phyloP scores from a whole-genome alignment of 495 filamentous ascomycete genomes.

The Aspergillus sparsus region DNA sequence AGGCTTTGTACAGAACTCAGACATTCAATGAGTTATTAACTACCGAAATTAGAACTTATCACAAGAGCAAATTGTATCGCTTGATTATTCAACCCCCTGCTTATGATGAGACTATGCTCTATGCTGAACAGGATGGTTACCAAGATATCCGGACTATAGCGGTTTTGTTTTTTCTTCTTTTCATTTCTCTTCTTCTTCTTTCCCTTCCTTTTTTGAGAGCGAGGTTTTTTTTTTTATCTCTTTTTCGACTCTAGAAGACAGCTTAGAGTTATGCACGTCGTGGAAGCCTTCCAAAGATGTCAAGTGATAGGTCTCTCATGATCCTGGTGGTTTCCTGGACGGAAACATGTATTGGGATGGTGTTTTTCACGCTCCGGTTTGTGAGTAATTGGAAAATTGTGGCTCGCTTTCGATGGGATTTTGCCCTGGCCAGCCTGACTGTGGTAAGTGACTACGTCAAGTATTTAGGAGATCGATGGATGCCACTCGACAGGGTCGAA shows the following conservation, averaged over 20 bases:
- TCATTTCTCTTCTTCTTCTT: background rate
- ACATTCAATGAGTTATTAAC: background rate
- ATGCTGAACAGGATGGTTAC: background rate
- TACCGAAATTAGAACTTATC: background rate
- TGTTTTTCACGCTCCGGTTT: slow-evolving; percentile 22
- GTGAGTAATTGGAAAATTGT: slow-evolving; percentile 25
- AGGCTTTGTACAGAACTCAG: background rate
- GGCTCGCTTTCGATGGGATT: slow-evolving; percentile 25
- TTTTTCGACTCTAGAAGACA: background rate
- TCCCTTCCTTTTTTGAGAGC: background rate
- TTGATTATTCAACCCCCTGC: background rate
- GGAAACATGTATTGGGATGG: slow-evolving; percentile 21
- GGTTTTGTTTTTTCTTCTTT: background rate
- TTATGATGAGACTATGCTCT: background rate
- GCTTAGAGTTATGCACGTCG: background rate
- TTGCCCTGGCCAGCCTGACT: slow-evolving; percentile 19
- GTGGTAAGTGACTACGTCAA: slow-evolving; percentile 6
- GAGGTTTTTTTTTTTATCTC: background rate
- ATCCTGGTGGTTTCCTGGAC: slow-evolving; percentile 24
- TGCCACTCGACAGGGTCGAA: too few relatives aligned
- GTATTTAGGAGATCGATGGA: background rate
- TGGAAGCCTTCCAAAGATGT: background rate
- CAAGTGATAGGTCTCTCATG: background rate
- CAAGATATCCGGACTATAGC: background rate
- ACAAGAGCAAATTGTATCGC: background rate